These are phyloP conservation scores for Claviceps africana DNA, from an alignment of 2,329 filamentous ascomycete species.

Conservation along the genomic window DNA sequence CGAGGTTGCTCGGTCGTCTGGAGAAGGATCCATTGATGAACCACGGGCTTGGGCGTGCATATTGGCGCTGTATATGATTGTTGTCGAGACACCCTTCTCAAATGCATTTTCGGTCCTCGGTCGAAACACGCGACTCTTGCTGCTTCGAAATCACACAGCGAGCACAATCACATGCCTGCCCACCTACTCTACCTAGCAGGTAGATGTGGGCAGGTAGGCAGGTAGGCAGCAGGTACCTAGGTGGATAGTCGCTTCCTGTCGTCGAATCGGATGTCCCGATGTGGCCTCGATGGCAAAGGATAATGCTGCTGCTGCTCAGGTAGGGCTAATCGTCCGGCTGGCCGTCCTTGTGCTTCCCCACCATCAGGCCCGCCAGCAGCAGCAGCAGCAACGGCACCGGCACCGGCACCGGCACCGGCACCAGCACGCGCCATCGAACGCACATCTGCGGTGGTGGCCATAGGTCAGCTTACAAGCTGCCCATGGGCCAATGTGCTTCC, in stretches of 20 bases:
- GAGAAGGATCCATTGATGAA: neutral
- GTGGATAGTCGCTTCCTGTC: neutral
- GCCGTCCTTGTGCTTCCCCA: neutral
- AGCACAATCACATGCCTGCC: neutral
- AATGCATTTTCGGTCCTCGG: neutral
- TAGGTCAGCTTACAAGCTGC: neutral
- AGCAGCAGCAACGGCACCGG: too few species aligned
- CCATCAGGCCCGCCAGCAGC: neutral
- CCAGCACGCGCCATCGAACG: neutral
- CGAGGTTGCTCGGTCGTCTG: neutral
- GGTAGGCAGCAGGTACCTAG: too few species aligned
- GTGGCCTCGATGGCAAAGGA: neutral
- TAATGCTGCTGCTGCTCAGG: neutral
- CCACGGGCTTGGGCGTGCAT: neutral
- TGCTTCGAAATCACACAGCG: neutral
- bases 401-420: too few species aligned
- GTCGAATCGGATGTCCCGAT: slow-evolving; percentile 3
- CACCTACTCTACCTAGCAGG: neutral
- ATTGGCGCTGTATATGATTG: neutral
- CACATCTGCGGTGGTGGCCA: neutral
- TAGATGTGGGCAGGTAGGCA: too few species aligned
- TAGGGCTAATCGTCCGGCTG: neutral
- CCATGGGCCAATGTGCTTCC: neutral
- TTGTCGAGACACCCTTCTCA: neutral
- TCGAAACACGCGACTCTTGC: neutral